phyloP scores from a whole-genome alignment of 1,284 basidiomycete species.

The Earliella scabrosa region DNA sequence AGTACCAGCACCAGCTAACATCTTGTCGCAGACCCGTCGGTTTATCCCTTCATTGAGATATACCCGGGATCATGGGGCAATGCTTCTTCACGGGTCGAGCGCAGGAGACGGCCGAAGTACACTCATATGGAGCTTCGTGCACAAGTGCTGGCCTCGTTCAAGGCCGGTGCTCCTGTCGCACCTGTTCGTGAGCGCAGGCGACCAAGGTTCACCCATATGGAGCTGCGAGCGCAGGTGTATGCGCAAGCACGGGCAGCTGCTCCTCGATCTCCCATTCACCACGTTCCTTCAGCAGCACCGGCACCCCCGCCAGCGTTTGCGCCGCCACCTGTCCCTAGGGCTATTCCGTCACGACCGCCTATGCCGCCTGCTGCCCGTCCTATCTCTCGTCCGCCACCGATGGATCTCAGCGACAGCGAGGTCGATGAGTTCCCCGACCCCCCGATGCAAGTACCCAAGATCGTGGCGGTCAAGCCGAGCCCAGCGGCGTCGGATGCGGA shows the following conservation, averaged over 20 bases:
- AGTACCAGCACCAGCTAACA: not conserved
- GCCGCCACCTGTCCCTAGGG: not conserved
- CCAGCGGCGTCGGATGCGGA: constrained; percentile 13
- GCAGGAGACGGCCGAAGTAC: constrained; percentile 10
- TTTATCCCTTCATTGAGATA: constrained; percentile 47
- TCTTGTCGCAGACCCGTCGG: constrained; percentile 24
- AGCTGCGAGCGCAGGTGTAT: constrained; percentile 26
- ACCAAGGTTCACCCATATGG: constrained; percentile 24
- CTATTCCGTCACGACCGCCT: not conserved
- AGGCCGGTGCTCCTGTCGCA: not conserved
- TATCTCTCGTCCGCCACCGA: constrained; percentile 1
- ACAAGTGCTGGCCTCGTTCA: constrained; percentile 18
- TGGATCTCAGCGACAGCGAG: constrained; percentile 1
- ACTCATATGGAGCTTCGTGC: constrained; percentile 24
- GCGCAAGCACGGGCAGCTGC: not conserved
- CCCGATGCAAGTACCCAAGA: constrained; percentile 12
- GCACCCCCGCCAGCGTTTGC: not conserved
- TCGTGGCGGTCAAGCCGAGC: constrained; percentile 18
- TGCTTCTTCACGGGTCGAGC: not conserved
- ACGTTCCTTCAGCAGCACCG: not conserved
- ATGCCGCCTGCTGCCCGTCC: not conserved
- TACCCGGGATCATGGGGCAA: constrained; percentile 39
- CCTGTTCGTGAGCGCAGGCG: not conserved
- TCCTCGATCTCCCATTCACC: not conserved
- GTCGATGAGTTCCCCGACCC: not conserved